These are phyloP conservation scores for Pythium sp. DNA, from an alignment of 352 stramenopile species.

Conservation along the genomic window DNA sequence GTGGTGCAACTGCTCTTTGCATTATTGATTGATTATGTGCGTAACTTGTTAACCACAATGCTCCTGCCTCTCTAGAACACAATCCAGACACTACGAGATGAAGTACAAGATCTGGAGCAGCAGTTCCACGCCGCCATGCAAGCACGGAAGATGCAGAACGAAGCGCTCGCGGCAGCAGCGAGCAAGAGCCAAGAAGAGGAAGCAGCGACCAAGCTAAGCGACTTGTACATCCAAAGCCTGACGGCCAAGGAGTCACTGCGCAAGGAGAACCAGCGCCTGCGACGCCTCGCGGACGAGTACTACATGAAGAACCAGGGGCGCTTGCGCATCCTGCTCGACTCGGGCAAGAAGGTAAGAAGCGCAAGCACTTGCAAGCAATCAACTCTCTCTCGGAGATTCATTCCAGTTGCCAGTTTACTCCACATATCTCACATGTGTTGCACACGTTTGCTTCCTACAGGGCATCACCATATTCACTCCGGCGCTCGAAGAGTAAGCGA, in stretches of 20 bases:
- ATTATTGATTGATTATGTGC: not conserved
- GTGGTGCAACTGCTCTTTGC: conserved; percentile 17
- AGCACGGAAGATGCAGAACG: conserved; percentile 32
- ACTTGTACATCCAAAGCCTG: conserved; percentile 42
- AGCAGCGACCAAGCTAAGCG: conserved; percentile 23
- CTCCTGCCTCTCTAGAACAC: conserved; percentile 42
- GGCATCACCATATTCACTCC: conserved; percentile 22
- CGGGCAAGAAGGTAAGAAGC: conserved; percentile 40
- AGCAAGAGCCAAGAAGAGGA: conserved; percentile 15
- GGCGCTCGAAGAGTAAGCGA: conserved; percentile 14
- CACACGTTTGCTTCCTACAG: conserved; percentile 6
- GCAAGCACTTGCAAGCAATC: not conserved
- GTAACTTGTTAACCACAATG: not conserved
- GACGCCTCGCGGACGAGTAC: conserved; percentile 61
- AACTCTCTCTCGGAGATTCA: no score
- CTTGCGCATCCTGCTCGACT: conserved; percentile 55
- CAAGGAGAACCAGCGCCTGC: conserved; percentile 64
- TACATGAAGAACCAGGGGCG: conserved; percentile 81
- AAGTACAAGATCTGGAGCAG: conserved; percentile 38
- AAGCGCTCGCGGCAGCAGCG: conserved; percentile 17
- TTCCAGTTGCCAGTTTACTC: not conserved
- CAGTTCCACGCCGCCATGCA: conserved; percentile 37
- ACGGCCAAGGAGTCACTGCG: conserved; percentile 53
- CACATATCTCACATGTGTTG: not conserved
- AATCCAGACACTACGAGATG: conserved; percentile 57